Conservation (phyloP, 345 rosid species). For the thale cress (Arabidopsis thaliana) region TAIR10.1 NC_003071.7:9942501-9943000, state of each 20-base stretch:
- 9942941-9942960: neutral
- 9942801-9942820: slow-evolving; percentile 27
- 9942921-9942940: neutral
- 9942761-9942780: neutral
- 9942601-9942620: neutral
- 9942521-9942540: neutral
- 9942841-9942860: slow-evolving; percentile 33
- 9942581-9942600: neutral
- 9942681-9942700: no score
- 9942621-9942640: neutral
- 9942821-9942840: neutral
- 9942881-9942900: slow-evolving; percentile 12
- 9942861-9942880: slow-evolving; percentile 27
- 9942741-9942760: no score
- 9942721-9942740: no score
- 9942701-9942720: no score
- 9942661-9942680: no score
- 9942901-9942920: neutral
- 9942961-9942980: slow-evolving; percentile 39
- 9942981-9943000: slow-evolving; percentile 20
- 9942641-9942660: neutral
- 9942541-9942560: no score
- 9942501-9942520: neutral
- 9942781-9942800: neutral
- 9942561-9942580: neutral